Evolutionary conservation across 2,329 filamentous ascomycete species (phyloP), one percentile per base, ranked within the genome.

Genomic region (Fusarium domesticum): DNA sequence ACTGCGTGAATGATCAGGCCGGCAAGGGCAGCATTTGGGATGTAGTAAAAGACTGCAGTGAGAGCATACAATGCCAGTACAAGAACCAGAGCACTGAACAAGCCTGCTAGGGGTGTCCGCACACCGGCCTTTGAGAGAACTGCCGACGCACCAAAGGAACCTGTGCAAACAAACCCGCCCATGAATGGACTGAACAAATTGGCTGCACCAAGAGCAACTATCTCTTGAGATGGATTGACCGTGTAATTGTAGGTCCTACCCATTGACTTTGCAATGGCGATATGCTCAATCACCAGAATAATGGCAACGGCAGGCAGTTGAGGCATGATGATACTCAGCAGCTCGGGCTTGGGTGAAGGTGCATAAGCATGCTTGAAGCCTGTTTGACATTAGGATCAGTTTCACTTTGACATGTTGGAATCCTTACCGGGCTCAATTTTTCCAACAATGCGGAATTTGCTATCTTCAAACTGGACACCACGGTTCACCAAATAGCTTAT

Each of bases 101-200:
- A 74, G 64, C 88, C 87, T 20, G 85, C 88, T 31, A 92, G 73
- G 0, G 88, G 88, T 0, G 87, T 92, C 32, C 85, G 80, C 4
- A 91, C 87, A 52, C 88, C 88, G 39, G 88, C 86, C 66, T 92
- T 92, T 4, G 87, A 87, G 59, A 92, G 87, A 62, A 93, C 89
- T 31, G 88, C 88, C 2, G 88, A 92, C 14, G 87, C 81, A 11
- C 72, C 72, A 57, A 78, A 78, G 0, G 74, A 77, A 2, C 70
- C 69, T 0, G 70, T 72, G 49, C 69, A 70, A 7, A 69, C 63
- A 37, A 72, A 73, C 3, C 68, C 70, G 5, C 86, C 86, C 2
- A 90, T 68, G 66, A 91, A 89, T 2, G 86, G 86, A 6, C 84
- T 86, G 3, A 91, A 73, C 4, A 91, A 66, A 56, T 92, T 92